Base-by-base conservation (phyloP, 352 stramenopile genomes). In the Phytopythium kandeliae region DNA sequence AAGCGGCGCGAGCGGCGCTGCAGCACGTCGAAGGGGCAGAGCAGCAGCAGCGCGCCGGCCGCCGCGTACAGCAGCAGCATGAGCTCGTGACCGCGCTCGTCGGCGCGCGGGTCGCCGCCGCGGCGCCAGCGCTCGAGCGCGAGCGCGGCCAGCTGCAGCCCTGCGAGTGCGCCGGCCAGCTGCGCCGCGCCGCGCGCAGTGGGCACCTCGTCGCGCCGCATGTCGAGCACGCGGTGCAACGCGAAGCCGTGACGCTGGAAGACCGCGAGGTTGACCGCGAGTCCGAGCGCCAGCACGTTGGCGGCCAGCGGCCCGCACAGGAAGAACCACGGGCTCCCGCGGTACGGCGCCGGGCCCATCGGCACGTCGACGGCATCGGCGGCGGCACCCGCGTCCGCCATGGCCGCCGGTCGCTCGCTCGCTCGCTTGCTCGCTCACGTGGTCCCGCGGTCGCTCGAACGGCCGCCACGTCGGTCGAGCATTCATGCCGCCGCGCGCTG, bases 271-370 rank as follows among this genome's bases (percentile, higher is more conserved):
- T 92, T 89, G 51, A 54, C 57, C n/a, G 76, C 74, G 16, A 86
- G 54, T 4, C 81, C 81, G 28, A 88, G 54, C 13, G 89, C 47
- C 48, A 89, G 89, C 0, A 72, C 59, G 54, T 78, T 89, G 47
- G 85, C 58, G 13, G 81, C 78, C 19, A 92, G 60, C 47, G 81
- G 81, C 3, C 81, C 80, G 54, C 75, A 86, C 62, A 92, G 71
- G 63, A 92, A 92, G 69, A 86, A 92, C 78, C 74, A 89, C 56
- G 69, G 81, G 60, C 71, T 74, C 19, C 74, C 67, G 28, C 51
- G 58, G 49, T 65, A 70, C 42, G 43, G 47, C 36, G 54, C 54
- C 22, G 64, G 56, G 19, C 42, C 42, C n/a, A 57, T 48, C 48
- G 58, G 52, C 42, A 58, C 49, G 45, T 60, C 61, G 17, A 38